Evolutionary conservation across 176 grass and related monocot species (phyloP), one percentile per base, ranked within the genome.

Genomic region (Secale cereale): DNA sequence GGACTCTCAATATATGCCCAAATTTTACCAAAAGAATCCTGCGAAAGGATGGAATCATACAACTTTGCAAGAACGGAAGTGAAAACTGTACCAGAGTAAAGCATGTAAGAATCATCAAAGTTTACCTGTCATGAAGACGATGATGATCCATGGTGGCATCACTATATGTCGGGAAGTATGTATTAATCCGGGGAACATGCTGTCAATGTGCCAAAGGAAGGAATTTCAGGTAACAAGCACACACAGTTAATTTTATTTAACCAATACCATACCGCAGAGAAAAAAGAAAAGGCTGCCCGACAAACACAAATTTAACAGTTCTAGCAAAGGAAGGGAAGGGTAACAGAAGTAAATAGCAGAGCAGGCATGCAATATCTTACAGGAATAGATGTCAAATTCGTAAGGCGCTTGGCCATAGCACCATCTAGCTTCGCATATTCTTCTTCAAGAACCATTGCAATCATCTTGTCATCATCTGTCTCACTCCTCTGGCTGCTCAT

Each of bases 401-500:
- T 77, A 66, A 99, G 94, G 25, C 97, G 97, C 78, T 91, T 99
- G 72, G 97, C 90, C 89, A 96, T 86, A 41, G 90, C 91, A 82
- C 90, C 92, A 94, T 99, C 94, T 85, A 99, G 82, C 81, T 89
- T 92, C 19, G 93, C 86, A 78, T 94, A 99, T 87, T 99, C 97
- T 92, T 99, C 94, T 10, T 92, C 92, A 66, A 99, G 97, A 88
- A 99, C 90, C 78, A 94, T 85, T 69, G 97, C 97, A 86, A 99
- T 99, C 97, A 96, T 96, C 81, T 68, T 88, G 85, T 99, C 97
- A 80, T 96, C 94, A 79, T 89, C 43, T 12, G 91, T 98, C 48
- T 95, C 79, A 52, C 66, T 91, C 27, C 19, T 88, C 29, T 91
- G 92, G 78, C 86, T 94, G 65, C 93, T 91, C 82, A 81, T 31